These are phyloP conservation scores for Fusarium continuum DNA, from an alignment of 2,329 filamentous ascomycete species.

Conservation along the genomic window DNA sequence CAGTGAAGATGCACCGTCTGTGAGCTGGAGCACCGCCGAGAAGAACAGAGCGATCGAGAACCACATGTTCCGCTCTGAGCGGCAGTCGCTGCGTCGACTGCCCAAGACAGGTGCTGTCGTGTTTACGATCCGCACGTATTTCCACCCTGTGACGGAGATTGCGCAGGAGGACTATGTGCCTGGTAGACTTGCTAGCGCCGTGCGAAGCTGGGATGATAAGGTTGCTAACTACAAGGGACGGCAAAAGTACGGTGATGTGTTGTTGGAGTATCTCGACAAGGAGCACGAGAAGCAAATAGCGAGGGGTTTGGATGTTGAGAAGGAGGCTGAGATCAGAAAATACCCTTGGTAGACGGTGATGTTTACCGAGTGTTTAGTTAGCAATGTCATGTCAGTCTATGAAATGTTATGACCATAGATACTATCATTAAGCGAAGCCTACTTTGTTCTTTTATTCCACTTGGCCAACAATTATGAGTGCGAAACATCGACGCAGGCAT, in stretches of 20 bases:
- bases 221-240: constrained; percentile 81
- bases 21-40: constrained; percentile 79
- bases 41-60: constrained; percentile 77
- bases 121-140: constrained; percentile 85
- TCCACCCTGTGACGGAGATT: constrained; percentile 75
- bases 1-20: constrained; percentile 68
- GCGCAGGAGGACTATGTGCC: constrained; percentile 79
- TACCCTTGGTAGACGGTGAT: constrained; percentile 65
- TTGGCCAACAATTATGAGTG: not conserved
- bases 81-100: constrained; percentile 73
- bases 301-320: constrained; percentile 69
- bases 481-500: too few relatives aligned
- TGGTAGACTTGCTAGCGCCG: constrained; percentile 77
- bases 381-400: not conserved
- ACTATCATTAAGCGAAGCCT: not conserved
- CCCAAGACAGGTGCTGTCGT: constrained; percentile 67
- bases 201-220: constrained; percentile 83
- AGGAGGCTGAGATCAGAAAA: constrained; percentile 65
- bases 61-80: constrained; percentile 80
- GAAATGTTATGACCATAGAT: not conserved
- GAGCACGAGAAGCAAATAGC: constrained; percentile 78
- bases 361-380: not conserved
- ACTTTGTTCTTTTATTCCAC: not conserved
- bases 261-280: constrained; percentile 79
- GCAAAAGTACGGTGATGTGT: constrained; percentile 75